phyloP scores from a whole-genome alignment of 1,139 yeast species.

The Saccharomyces hybrid region DNA sequence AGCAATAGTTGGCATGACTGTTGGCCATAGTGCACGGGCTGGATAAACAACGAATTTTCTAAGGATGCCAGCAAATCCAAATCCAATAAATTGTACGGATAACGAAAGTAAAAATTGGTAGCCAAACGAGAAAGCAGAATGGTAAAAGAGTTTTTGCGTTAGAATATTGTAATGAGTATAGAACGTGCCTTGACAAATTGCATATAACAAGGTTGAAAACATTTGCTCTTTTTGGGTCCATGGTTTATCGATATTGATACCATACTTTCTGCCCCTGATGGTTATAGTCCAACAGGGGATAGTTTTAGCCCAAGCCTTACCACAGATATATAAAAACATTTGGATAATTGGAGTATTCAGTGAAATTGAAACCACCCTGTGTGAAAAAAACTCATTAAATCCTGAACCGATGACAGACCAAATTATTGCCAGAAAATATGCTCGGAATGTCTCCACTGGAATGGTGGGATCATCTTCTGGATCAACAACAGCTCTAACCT shows the following conservation, averaged over 20 bases:
- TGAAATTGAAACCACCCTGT: constrained; percentile 47
- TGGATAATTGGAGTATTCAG: constrained; percentile 46
- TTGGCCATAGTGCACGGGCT: constrained; percentile 50
- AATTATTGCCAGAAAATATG: constrained; percentile 46
- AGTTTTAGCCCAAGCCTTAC: constrained; percentile 35
- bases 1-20: constrained; percentile 47
- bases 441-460: constrained; percentile 50
- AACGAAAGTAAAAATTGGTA: constrained; percentile 45
- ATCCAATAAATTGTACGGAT: constrained; percentile 53
- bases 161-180: constrained; percentile 41
- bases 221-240: constrained; percentile 68
- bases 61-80: constrained; percentile 56
- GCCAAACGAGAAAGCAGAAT: constrained; percentile 39
- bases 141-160: constrained; percentile 40
- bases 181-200: constrained; percentile 38
- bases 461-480: constrained; percentile 44
- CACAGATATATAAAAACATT: constrained; percentile 52
- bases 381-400: constrained; percentile 50
- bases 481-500: constrained; percentile 52
- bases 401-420: constrained; percentile 53
- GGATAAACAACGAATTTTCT: constrained; percentile 54
- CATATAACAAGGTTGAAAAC: constrained; percentile 45
- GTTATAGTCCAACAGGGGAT: constrained; percentile 46
- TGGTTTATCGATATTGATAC: constrained; percentile 48
- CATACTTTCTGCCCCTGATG: constrained; percentile 34